Percentiles rank a stretch among this genome's conserved stretches.
These are phyloP conservation scores for Pyrus communis DNA, from an alignment of 306 rosid species.

Conservation along the genomic window DNA sequence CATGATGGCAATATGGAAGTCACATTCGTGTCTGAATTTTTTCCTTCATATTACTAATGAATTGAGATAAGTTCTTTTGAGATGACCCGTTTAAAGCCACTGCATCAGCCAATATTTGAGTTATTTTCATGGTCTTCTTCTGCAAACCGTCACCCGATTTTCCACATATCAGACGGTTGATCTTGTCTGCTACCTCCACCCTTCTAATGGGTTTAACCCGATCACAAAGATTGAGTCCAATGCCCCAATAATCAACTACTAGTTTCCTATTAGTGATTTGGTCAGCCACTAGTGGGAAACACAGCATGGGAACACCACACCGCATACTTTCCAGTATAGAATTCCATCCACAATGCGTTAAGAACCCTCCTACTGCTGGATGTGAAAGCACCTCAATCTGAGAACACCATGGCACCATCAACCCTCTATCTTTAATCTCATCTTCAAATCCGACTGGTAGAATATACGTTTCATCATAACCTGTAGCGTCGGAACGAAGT, in stretches of 20 bases:
- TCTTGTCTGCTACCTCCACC: slow-evolving; percentile 21
- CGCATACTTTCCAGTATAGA: slow-evolving; percentile 24
- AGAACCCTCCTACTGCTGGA: slow-evolving; percentile 29
- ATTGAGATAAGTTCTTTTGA: slow-evolving; percentile 3
- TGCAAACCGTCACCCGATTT: slow-evolving; percentile 11
- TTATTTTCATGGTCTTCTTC: neutral
- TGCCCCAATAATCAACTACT: slow-evolving; percentile 30
- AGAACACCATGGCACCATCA: slow-evolving; percentile 22
- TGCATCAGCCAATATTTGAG: neutral
- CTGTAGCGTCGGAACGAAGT: slow-evolving; percentile 2
- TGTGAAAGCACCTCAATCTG: slow-evolving; percentile 27
- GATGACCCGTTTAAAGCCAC: slow-evolving; percentile 8
- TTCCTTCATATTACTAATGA: slow-evolving; percentile 5
- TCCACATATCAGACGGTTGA: slow-evolving; percentile 9
- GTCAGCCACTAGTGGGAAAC: slow-evolving; percentile 17
- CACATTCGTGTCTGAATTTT: neutral
- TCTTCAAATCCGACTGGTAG: slow-evolving; percentile 16
- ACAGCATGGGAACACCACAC: slow-evolving; percentile 23
- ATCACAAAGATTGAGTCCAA: slow-evolving; percentile 26
- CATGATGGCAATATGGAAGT: neutral
- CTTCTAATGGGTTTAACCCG: slow-evolving; percentile 3
- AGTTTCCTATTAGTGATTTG: slow-evolving; percentile 30
- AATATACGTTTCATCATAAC: neutral
- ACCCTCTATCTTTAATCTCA: slow-evolving; percentile 5
- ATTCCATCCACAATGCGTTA: slow-evolving; percentile 35